These are phyloP conservation scores for Phytophthora ramorum DNA, from an alignment of 352 stramenopile species.

Conservation along the genomic window DNA sequence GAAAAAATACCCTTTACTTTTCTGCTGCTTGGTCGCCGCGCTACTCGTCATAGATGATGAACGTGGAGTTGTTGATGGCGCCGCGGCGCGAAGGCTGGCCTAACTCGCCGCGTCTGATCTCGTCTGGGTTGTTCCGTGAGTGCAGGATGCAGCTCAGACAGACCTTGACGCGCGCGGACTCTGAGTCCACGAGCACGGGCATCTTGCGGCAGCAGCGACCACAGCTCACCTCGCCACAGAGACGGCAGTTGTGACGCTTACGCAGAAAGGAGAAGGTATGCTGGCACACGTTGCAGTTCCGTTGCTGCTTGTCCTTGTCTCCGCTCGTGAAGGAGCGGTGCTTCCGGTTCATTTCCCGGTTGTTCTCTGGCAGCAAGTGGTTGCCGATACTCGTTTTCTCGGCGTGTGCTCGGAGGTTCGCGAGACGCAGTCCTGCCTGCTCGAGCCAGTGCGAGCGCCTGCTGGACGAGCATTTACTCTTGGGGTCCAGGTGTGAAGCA, in stretches of 20 bases:
- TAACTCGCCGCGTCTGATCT: conserved; percentile 44
- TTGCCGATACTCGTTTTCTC: conserved; percentile 78
- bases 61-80: conserved; percentile 67
- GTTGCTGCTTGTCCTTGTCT: conserved; percentile 51
- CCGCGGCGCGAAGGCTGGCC: conserved; percentile 33
- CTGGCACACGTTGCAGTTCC: conserved; percentile 73
- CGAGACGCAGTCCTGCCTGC: conserved; percentile 55
- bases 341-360: conserved; percentile 38
- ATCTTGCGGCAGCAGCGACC: conserved; percentile 79
- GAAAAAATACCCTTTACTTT: conserved; percentile 6
- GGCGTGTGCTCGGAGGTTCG: conserved; percentile 65
- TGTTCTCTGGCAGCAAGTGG: conserved; percentile 51
- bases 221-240: conserved; percentile 75
- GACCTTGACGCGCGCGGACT: conserved; percentile 73
- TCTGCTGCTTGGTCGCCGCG: not conserved
- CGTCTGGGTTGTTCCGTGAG: conserved; percentile 69
- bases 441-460: conserved; percentile 72
- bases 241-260: conserved; percentile 77
- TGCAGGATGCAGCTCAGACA: conserved; percentile 82
- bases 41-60: conserved; percentile 71
- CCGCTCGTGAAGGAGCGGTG: conserved; percentile 45
- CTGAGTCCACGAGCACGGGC: conserved; percentile 64
- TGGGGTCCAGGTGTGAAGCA: conserved; percentile 82
- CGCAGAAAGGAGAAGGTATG: conserved; percentile 76
- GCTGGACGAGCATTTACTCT: conserved; percentile 72